Evolutionary conservation across 2,329 filamentous ascomycete species (phyloP).

Genomic region (Ceratocystis huliohia): DNA sequence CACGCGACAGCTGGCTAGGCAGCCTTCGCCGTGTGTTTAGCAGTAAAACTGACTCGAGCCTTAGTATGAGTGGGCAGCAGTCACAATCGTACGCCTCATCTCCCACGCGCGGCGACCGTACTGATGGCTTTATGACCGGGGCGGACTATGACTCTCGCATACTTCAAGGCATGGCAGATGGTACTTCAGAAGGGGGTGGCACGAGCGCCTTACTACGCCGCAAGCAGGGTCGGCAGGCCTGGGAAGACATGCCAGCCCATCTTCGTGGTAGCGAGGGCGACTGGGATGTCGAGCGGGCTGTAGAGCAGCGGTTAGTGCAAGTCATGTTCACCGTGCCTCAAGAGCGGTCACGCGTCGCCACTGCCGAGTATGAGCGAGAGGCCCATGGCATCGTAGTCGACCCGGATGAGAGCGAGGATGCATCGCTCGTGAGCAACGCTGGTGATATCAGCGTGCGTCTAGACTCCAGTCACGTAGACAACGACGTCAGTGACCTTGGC

Average conservation of each 20-base stretch:
- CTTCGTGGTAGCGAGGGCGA: constrained; percentile 43
- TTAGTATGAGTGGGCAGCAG: constrained; percentile 23
- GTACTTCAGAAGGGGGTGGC: constrained; percentile 24
- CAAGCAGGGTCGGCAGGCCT: constrained; percentile 44
- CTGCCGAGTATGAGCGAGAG: constrained; percentile 45
- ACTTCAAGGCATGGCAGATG: constrained; percentile 33
- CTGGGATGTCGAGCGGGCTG: constrained; percentile 64
- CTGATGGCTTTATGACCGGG: constrained; percentile 26
- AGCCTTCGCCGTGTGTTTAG: constrained; percentile 53
- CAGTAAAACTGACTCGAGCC: constrained; percentile 29
- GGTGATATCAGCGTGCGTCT: constrained; percentile 16
- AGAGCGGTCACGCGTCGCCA: constrained; percentile 78
- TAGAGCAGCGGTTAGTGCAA: constrained; percentile 59
- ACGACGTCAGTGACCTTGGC: constrained; percentile 7
- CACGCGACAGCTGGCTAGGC: constrained; percentile 52
- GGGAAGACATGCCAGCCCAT: constrained; percentile 32
- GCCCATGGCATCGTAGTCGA: constrained; percentile 18
- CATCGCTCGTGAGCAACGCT: constrained; percentile 17
- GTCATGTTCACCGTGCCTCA: constrained; percentile 91
- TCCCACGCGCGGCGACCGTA: constrained; percentile 27
- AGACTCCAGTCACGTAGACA: constrained; percentile 2
- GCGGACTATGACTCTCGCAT: constrained; percentile 32
- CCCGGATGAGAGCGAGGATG: constrained; percentile 14
- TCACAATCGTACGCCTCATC: constrained; percentile 21
- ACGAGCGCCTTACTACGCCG: constrained; percentile 35